Base-by-base conservation (phyloP, 2,329 filamentous ascomycete species). In the Xylaria sp. region DNA sequence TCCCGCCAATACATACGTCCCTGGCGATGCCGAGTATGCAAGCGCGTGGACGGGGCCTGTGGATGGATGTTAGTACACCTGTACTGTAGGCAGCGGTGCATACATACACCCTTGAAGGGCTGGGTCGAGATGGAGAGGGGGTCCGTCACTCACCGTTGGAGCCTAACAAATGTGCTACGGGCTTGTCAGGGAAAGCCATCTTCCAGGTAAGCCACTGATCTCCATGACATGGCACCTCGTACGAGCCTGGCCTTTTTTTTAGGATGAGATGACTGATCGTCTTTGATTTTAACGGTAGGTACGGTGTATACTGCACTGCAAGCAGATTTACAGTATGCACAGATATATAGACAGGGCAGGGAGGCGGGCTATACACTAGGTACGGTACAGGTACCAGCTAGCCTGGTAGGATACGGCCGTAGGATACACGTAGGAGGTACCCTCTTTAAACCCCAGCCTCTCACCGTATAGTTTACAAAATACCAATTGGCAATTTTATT, bases 1-100 rank as follows among this genome's bases (percentile, higher is more conserved):
- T 75, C 95, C 94, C 39, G 93, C 94, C 66, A 98, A 87, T 77
- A 97, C 87, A 76, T 93, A 93, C 3, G 89, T 90, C 45, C 90
- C 90, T 17, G 90, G 88, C 13, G 87, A 88, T 67, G 90, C 87
- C 61, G 91, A 93, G 80, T 93, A 93, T 59, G 87, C 83, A 61
- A 93, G 83, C 54, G 91, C 87, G 77, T 93, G 92, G 56, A 93
- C 85, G 39, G 91, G 89, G 66, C 89, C 90, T 92, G 74, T 31
- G 45, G 57, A 45, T 65, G 49, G 39, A 63, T 36, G 65, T 69
- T 45, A 33, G 13, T 33, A 57, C 53, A 13, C 29, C 13, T 3
- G 25, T 15, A 39, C 45, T 25, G 20, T 25, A 29, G 13, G 22
- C 25, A 44, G 10, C 44, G n/a, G n/a, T 22, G 27, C 10, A 36